Base-by-base conservation (phyloP, 768 basidiomycete genomes). In the Podaxis pistillaris region DNA sequence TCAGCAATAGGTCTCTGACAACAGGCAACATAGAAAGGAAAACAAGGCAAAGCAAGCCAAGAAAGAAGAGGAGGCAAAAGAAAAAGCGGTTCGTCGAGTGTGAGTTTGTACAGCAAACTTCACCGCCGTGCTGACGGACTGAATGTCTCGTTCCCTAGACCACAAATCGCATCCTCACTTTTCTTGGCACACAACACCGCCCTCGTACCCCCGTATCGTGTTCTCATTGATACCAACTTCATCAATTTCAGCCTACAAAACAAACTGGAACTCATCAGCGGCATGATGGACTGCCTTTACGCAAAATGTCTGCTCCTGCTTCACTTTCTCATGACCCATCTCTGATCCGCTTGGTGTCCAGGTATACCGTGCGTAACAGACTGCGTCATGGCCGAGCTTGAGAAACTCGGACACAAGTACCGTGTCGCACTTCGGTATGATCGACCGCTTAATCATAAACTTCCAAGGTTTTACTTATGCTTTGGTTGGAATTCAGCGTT, bases 251-350 rank as follows among this genome's bases (percentile, higher is more conserved):
- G 90, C 67, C 82, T 99, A 54, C 97, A 99, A 78, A 99, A 98
- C 76, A 97, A 98, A 74, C 78, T 99, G 66, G 97, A 99, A 74
- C 83, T 98, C 59, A 81, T 98, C 22, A 87, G 89, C 69, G 95
- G 93, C n/a, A 98, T 99, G 97, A 98, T 99, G 97, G 97, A 99
- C 71, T 96, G 94, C 70, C 80, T 98, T 15, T 97, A 93, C 75
- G 97, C 97, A 12, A 98, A 99, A 79, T 98, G 96, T 96, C 67
- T 49, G 74, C 50, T 11, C 46, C 26, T 26, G 12, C 17, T 41
- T 24, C 30, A 51, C n/a, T 26, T 40, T 26, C 19, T 49, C 19
- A 28, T 37, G 7, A 37, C 56, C 47, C 24, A 56, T 38, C 46
- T 59, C 38, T 24, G 46, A 64, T 53, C 68, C 60, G 59, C 54